Evolutionary conservation across 192 early-diverging fungal species (phyloP).

Genomic region (Rhizoclosmatium sp.): DNA sequence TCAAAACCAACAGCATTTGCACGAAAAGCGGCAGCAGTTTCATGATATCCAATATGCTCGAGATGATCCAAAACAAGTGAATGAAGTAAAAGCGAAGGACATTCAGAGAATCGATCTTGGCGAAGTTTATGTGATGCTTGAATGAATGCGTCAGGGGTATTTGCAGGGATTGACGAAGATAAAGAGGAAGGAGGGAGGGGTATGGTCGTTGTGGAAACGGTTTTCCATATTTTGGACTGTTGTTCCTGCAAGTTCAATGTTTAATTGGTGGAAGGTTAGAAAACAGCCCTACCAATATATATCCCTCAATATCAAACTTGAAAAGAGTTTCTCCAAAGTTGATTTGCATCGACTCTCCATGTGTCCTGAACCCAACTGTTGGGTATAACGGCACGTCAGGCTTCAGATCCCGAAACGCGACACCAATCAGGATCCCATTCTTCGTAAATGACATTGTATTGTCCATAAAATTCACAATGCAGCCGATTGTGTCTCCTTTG

Average conservation of each 20-base stretch:
- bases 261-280: too few species aligned
- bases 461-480: constrained; percentile 85
- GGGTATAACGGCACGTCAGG: constrained; percentile 64
- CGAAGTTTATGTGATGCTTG: constrained; percentile 5
- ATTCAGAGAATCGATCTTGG: constrained; percentile 1
- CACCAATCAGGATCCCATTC: constrained; percentile 82
- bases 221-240: constrained; percentile 36
- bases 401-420: constrained; percentile 45
- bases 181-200: constrained; percentile 4
- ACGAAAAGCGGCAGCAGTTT: constrained; percentile 75
- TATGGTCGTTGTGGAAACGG: constrained; percentile 28
- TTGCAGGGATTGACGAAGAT: neutral
- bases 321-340: constrained; percentile 81
- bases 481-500: constrained; percentile 94
- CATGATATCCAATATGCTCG: constrained; percentile 82
- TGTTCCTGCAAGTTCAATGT: constrained; percentile 20
- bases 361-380: constrained; percentile 76
- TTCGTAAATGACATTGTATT: constrained; percentile 88
- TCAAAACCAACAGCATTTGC: constrained; percentile 27
- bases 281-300: constrained; percentile 51
- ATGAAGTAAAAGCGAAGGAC: constrained; percentile 46
- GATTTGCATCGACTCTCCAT: constrained; percentile 73
- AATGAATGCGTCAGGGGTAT: neutral
- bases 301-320: constrained; percentile 75
- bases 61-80: constrained; percentile 82